Evolutionary conservation across 345 rosid species (phyloP), one percentile per base, ranked within the genome.

Genomic region (Ceriops zippeliana): DNA sequence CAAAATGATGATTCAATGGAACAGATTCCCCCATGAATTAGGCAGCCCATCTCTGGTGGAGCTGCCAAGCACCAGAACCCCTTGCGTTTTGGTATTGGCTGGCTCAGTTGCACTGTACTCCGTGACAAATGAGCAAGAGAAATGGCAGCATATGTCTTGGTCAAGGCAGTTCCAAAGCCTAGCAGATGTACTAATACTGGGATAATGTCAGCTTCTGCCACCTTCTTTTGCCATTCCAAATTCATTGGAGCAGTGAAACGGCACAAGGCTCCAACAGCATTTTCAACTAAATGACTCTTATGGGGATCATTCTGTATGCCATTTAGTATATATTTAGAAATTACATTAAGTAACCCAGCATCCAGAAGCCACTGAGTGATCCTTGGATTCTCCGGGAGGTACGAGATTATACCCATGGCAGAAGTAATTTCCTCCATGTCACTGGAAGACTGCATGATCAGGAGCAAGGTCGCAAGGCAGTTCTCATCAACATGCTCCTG

Each of bases 1-100:
- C 93, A 88, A 78, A 84, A 88, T 38, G 93, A 86, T 24, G 87
- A 77, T 70, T 83, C 76, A 53, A 83, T 76, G 5, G 82, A 54
- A 78, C 93, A 88, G 19, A 88, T 49, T 64, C 93, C 93, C 51
- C 82, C 76, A 60, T 88, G 93, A 64, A 84, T 72, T 51, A 3
- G 49, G 76, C 93, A 88, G 61, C 62, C 62, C 28, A 70, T 58
- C 70, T 82, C 86, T 17, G 72, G 83, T 47, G 86, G 83, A 68
- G 75, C 71, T 20, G 86, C 74, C 46, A 83, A 81, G 83, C 87
- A 88, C 81, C 75, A 77, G 63, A 83, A 78, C 26, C 81, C 81
- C 63, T 68, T 80, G 16, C 22, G 75, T 52, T 73, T 82, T 16
- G 66, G 75, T 47, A 83, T 73, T 26, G 77, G 52, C 52, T 52